These are phyloP conservation scores for Naumovozyma castellii DNA, from an alignment of 805 yeast genomes.

Conservation along the genomic window DNA sequence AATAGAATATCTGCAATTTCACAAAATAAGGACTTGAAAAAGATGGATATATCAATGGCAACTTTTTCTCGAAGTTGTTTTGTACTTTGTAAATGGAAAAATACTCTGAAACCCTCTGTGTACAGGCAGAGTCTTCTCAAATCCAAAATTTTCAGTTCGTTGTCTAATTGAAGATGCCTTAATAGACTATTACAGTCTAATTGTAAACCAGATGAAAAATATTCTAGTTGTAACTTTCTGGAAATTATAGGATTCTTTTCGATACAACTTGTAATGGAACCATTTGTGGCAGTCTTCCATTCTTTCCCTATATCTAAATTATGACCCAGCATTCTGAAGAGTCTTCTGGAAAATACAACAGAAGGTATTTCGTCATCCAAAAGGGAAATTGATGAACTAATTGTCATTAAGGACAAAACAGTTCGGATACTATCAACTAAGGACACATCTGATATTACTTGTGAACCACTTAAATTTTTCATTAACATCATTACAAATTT, in stretches of 20 bases:
- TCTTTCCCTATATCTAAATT: slow-evolving; percentile 17
- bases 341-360: slow-evolving; percentile 16
- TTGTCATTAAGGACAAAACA: slow-evolving; percentile 12
- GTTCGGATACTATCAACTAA: slow-evolving; percentile 19
- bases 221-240: slow-evolving; percentile 17
- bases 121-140: slow-evolving; percentile 21
- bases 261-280: slow-evolving; percentile 9
- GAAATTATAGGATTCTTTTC: slow-evolving; percentile 13
- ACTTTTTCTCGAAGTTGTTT: slow-evolving; percentile 14
- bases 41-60: slow-evolving; percentile 11
- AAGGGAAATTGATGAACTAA: slow-evolving; percentile 16
- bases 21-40: slow-evolving; percentile 19
- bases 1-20: slow-evolving; percentile 14
- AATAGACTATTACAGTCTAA: slow-evolving; percentile 24
- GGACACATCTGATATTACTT: slow-evolving; percentile 18
- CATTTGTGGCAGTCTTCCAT: slow-evolving; percentile 13
- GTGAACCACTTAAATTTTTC: slow-evolving; percentile 21
- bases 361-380: slow-evolving; percentile 9
- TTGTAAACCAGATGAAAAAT: slow-evolving; percentile 18
- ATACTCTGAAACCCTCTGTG: slow-evolving; percentile 28
- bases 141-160: slow-evolving; percentile 7
- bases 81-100: slow-evolving; percentile 16
- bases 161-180: slow-evolving; percentile 15
- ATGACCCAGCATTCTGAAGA: slow-evolving; percentile 13
- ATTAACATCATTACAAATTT: slow-evolving; percentile 20